These are phyloP conservation scores for Aspergillus sp. DNA, from an alignment of 2,329 filamentous ascomycete genomes.

Conservation along the genomic window DNA sequence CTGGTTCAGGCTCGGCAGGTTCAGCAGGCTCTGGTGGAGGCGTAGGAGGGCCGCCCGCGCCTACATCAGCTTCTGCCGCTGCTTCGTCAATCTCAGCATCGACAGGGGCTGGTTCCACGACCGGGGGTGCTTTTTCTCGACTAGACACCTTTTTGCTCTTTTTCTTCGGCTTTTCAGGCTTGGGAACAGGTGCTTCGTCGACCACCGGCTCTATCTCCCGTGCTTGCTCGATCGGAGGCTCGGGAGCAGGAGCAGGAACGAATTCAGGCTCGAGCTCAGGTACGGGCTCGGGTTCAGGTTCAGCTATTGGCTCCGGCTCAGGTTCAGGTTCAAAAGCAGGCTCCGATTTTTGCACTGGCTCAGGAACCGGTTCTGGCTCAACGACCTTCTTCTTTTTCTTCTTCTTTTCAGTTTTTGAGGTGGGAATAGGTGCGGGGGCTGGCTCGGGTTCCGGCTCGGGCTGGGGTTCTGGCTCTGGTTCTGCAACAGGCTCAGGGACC, in stretches of 20 bases:
- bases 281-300: conserved; percentile 29
- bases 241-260: conserved; percentile 20
- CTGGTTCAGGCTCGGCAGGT: conserved; percentile 55
- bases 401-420: conserved; percentile 31
- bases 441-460: conserved; percentile 26
- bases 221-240: conserved; percentile 18
- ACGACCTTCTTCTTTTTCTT: conserved; percentile 31
- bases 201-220: conserved; percentile 22
- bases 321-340: conserved; percentile 27
- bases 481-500: conserved; percentile 28
- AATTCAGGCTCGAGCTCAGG: conserved; percentile 29
- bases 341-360: conserved; percentile 33
- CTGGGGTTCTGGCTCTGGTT: conserved; percentile 23
- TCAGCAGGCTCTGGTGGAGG: conserved; percentile 58
- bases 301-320: conserved; percentile 7
- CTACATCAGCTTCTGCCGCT: conserved; percentile 29
- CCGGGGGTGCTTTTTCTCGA: conserved; percentile 23
- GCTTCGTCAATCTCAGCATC: conserved; percentile 41
- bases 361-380: conserved; percentile 37
- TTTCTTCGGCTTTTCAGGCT: conserved; percentile 32
- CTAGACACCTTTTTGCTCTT: conserved; percentile 39
- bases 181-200: conserved; percentile 29
- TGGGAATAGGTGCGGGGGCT: conserved; percentile 22
- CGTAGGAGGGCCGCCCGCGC: conserved; percentile 45
- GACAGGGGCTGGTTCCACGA: conserved; percentile 53